These are phyloP conservation scores for Cucurbitaria berberidis DNA, from an alignment of 2,329 filamentous ascomycete species.

Conservation along the genomic window DNA sequence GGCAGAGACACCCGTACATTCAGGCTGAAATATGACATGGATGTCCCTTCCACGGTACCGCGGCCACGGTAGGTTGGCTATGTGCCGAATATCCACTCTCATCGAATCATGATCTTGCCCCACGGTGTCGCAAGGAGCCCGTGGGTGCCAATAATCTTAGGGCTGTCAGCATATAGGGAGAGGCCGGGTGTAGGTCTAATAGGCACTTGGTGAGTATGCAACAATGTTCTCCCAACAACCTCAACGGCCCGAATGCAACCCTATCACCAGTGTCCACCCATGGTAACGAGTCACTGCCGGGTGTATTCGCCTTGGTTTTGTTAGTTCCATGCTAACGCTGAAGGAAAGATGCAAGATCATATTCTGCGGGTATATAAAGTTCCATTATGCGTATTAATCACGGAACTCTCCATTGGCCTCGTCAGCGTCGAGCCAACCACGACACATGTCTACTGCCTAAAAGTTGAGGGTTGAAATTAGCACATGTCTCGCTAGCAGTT, in stretches of 20 bases:
- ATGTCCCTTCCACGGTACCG: constrained; percentile 5
- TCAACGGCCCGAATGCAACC: constrained; percentile 3
- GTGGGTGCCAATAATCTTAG: constrained; percentile 1
- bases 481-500: constrained; percentile 1
- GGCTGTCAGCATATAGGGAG: neutral
- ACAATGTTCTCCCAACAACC: constrained; percentile 1
- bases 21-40: constrained; percentile 22
- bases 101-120: neutral
- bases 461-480: constrained; percentile 5
- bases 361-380: constrained; percentile 30
- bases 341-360: constrained; percentile 19
- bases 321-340: constrained; percentile 1
- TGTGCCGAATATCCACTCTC: neutral
- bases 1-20: constrained; percentile 5
- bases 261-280: neutral
- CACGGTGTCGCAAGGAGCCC: neutral
- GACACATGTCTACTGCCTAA: constrained; percentile 75
- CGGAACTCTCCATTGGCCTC: constrained; percentile 45
- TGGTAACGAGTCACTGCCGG: neutral
- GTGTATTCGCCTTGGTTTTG: neutral
- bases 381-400: constrained; percentile 31
- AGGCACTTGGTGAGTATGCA: neutral
- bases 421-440: constrained; percentile 68
- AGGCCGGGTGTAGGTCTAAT: neutral
- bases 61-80: neutral